Conservation (phyloP, 2,329 filamentous ascomycete species). For the Botryotinia calthae region DNA sequence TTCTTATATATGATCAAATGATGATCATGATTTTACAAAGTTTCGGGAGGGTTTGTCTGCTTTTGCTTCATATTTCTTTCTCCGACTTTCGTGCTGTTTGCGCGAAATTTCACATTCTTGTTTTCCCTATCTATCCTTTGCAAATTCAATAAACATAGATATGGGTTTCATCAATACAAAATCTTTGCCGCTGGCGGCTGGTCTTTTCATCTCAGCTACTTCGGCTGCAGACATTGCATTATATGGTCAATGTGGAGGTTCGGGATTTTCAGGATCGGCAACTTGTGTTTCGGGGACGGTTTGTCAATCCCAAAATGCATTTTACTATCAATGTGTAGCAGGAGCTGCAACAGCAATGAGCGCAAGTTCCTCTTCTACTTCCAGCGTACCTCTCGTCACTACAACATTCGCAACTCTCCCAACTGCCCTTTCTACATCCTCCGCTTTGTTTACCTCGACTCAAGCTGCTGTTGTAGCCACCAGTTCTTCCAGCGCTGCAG, state of each 20-base stretch:
- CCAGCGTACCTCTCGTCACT: not conserved
- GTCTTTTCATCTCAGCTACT: not conserved
- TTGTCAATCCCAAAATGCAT: constrained; percentile 15
- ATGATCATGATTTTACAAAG: not conserved
- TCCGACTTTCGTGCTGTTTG: not conserved
- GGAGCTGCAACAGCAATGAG: not conserved
- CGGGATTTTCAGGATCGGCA: constrained; percentile 35
- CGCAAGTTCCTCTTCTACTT: not conserved
- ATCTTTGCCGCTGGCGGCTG: not conserved
- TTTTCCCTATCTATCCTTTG: not conserved
- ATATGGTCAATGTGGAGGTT: constrained; percentile 33
- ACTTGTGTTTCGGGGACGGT: constrained; percentile 35
- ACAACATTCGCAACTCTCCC: not conserved
- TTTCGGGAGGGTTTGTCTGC: not conserved
- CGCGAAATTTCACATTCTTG: not conserved
- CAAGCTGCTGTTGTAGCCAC: not conserved
- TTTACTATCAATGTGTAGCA: constrained; percentile 12
- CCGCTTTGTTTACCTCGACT: not conserved
- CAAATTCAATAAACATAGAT: not conserved
- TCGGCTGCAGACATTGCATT: constrained; percentile 9
- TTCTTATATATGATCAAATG: not conserved
- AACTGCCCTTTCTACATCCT: not conserved
- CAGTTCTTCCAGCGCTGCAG: not conserved
- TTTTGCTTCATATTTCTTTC: not conserved
- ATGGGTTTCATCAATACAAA: not conserved